Conservation (phyloP, 345 rosid genomes). For the Gossypium rotundifolium region DNA sequence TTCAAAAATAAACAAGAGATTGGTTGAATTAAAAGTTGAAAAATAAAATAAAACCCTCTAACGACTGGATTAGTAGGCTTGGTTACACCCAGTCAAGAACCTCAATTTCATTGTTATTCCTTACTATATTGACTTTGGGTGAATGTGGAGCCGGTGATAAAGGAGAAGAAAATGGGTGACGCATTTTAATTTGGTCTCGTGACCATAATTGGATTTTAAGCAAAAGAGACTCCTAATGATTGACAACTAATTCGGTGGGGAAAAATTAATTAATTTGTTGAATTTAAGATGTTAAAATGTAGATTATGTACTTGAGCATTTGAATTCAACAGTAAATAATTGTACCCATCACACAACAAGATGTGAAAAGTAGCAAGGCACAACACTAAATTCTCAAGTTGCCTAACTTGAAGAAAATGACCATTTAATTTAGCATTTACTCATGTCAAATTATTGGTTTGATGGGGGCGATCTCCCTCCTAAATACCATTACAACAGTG, state of each 20-base stretch:
- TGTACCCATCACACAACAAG: background rate
- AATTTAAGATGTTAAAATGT: background rate
- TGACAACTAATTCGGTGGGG: background rate
- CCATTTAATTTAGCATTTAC: too few species aligned
- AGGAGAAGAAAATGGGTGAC: background rate
- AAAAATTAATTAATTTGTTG: background rate
- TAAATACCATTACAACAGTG: too few species aligned
- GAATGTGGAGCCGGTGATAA: too few species aligned
- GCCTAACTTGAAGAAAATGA: background rate
- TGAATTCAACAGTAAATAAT: background rate
- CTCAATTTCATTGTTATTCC: background rate
- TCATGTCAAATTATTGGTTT: too few species aligned
- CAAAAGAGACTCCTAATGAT: background rate
- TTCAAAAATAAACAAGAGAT: too few species aligned
- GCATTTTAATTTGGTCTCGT: background rate
- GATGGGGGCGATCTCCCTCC: too few species aligned
- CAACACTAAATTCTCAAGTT: background rate
- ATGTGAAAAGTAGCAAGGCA: background rate
- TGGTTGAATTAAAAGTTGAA: too few species aligned
- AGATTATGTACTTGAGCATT: background rate
- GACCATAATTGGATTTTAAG: background rate
- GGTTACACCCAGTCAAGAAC: too few species aligned
- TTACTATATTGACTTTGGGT: conserved; percentile 9
- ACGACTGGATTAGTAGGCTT: too few species aligned
- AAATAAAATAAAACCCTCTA: too few species aligned